Base-by-base conservation (phyloP, 805 yeast species). In the Debaryomyces maramus region DNA sequence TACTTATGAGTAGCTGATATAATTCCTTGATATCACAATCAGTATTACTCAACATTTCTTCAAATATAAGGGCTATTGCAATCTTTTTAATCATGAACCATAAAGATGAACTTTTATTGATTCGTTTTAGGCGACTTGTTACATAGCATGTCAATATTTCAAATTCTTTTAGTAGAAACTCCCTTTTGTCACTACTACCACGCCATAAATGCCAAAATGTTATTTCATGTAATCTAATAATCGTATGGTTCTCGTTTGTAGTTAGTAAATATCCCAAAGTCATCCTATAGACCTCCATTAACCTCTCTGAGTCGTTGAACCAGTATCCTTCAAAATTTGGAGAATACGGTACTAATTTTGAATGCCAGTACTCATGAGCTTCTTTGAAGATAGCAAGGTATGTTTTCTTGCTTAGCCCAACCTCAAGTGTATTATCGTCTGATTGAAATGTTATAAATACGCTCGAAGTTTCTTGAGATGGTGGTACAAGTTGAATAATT, bases 81-180 rank as follows among this genome's bases (percentile, higher is more conserved):
- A 61, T 38, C 41, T 57, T 58, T 41, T 58, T 62, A 35, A 67
- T 43, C 50, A 61, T 55, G 23, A 42, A 48, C 73, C 72, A 70
- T 7, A 70, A 51, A 10, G 64, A 50, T 5, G 72, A 57, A 46
- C 70, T 67, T 45, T 70, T 70, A 50, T 70, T 70, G 44, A 70
- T 61, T 30, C 65, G 49, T 29, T 51, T 47, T 29, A 66, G 38
- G 20, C 58, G 41, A 39, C 68, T 56, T 17, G 52, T 51, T 14
- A 64, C 43, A n/a, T 58, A 55, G 1, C 69, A 47, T 4, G 68
- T 53, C 9, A 68, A 50, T 4, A 67, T 36, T 5, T 66, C 67
- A 29, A 60, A 49, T 36, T 65, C 68, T 3, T 36, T 33, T 9
- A 9, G 19, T 13, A 50, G 29, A 18, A 55, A 35, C 9, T 24